Evolutionary conservation across 371 early-diverging fungal species (phyloP).

Genomic region (Apophysomyces sp.): DNA sequence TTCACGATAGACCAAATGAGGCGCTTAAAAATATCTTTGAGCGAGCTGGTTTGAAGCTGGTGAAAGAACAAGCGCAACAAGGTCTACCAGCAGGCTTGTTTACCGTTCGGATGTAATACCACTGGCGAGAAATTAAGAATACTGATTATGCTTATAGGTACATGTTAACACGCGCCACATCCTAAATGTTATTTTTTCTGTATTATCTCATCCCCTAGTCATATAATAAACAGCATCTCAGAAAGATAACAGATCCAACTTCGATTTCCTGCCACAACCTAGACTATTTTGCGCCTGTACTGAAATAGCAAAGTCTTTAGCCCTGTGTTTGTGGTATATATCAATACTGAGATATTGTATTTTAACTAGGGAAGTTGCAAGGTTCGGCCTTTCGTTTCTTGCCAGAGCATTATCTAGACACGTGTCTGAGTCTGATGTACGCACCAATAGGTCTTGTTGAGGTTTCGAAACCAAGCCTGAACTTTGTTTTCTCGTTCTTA

Average conservation of each 20-base stretch:
- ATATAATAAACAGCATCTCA: not conserved
- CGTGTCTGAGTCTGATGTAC: not conserved
- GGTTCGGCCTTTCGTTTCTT: not conserved
- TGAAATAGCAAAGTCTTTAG: too few species aligned
- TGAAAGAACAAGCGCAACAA: constrained; percentile 74
- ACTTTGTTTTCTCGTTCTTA: not conserved
- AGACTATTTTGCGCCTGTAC: too few species aligned
- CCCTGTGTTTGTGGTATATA: too few species aligned
- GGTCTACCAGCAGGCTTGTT: constrained; percentile 84
- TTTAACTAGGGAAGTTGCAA: too few species aligned
- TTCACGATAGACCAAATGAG: constrained; percentile 52
- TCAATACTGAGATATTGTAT: too few species aligned
- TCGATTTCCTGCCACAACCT: too few species aligned
- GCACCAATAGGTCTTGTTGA: not conserved
- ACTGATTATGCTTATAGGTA: constrained; percentile 9
- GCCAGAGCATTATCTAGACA: not conserved
- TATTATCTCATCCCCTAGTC: not conserved
- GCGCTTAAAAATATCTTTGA: constrained; percentile 70
- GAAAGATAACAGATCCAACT: too few species aligned
- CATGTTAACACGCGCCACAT: constrained; percentile 20
- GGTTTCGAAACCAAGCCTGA: not conserved
- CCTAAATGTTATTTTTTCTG: not conserved
- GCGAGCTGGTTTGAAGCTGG: constrained; percentile 65
- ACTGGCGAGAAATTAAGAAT: not conserved
- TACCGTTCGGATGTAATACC: constrained; percentile 80